Evolutionary conservation across 352 stramenopile genomes (phyloP).

Genomic region (Globisporangium camurandrum): DNA sequence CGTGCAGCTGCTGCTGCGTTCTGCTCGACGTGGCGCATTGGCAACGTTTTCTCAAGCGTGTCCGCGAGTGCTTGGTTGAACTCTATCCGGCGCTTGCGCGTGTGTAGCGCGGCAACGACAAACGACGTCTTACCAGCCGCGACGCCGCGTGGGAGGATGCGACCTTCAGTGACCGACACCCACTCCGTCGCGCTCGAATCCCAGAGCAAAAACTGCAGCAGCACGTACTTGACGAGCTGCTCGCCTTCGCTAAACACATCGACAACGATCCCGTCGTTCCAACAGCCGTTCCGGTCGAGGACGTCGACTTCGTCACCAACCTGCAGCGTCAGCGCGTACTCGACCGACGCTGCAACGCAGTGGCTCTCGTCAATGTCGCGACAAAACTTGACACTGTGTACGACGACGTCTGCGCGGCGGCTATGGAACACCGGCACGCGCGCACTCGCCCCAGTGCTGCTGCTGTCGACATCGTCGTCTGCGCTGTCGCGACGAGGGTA

Average conservation of each 20-base stretch:
- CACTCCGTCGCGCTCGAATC: constrained; percentile 54
- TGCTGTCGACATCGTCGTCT: constrained; percentile 1
- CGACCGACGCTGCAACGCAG: constrained; percentile 51
- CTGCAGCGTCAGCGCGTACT: constrained; percentile 50
- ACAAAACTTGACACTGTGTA: constrained; percentile 30
- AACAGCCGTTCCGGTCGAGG: constrained; percentile 68
- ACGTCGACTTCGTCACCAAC: constrained; percentile 69
- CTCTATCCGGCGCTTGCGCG: constrained; percentile 27
- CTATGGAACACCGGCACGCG: constrained; percentile 25
- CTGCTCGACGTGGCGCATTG: constrained; percentile 28
- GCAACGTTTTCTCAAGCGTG: constrained; percentile 44
- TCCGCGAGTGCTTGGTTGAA: constrained; percentile 44
- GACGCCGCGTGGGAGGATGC: constrained; percentile 64
- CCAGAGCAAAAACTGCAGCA: constrained; percentile 60
- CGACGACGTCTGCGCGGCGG: constrained; percentile 38
- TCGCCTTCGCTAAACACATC: constrained; percentile 41
- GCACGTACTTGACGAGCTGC: constrained; percentile 41
- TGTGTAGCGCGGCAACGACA: constrained; percentile 22
- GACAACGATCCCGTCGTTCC: constrained; percentile 73
- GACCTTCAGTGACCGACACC: constrained; percentile 57
- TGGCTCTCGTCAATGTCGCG: constrained; percentile 10
- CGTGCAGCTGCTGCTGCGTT: constrained; percentile 11
- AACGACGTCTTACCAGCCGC: constrained; percentile 38
- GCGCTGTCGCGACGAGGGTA: constrained; percentile 18
- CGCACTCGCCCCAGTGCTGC: too few relatives aligned